Evolutionary conservation across 257 asterid species (phyloP).

Genomic region (Petrea volubilis): DNA sequence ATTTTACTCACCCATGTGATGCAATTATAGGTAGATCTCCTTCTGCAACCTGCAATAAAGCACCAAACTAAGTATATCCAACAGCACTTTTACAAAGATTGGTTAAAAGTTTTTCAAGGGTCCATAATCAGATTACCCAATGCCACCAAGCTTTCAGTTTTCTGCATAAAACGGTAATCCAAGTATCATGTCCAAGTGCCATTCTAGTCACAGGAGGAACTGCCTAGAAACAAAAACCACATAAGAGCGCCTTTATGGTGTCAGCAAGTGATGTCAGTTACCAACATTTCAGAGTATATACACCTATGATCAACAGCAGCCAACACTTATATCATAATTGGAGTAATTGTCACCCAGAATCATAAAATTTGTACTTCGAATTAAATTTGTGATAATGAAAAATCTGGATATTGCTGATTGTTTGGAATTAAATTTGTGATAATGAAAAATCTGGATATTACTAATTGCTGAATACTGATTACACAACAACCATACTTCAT

Average conservation of each 20-base stretch:
- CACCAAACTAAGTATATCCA: slow-evolving; percentile 27
- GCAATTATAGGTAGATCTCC: slow-evolving; percentile 97
- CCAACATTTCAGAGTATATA: background rate
- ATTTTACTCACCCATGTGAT: slow-evolving; percentile 83
- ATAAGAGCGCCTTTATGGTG: slow-evolving; percentile 8
- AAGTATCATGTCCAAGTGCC: slow-evolving; percentile 87
- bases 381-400: background rate
- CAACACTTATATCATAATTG: too few relatives aligned
- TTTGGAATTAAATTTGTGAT: background rate
- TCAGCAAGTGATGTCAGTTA: slow-evolving; percentile 1
- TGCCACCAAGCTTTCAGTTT: slow-evolving; percentile 98
- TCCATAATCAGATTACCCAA: slow-evolving; percentile 65
- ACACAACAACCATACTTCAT: background rate
- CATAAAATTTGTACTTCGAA: background rate
- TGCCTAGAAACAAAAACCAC: slow-evolving; percentile 46
- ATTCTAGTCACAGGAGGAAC: slow-evolving; percentile 94
- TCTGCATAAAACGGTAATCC: slow-evolving; percentile 93
- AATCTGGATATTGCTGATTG: background rate
- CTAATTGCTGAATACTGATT: too few relatives aligned
- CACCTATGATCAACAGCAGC: too few relatives aligned
- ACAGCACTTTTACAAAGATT: slow-evolving; percentile 6
- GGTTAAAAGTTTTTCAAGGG: slow-evolving; percentile 17
- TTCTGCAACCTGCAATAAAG: slow-evolving; percentile 80
- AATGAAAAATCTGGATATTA: too few relatives aligned
- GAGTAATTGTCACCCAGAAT: background rate